phyloP scores from a whole-genome alignment of 352 stramenopile genomes.

The Pythium rhizo-oryzae region DNA sequence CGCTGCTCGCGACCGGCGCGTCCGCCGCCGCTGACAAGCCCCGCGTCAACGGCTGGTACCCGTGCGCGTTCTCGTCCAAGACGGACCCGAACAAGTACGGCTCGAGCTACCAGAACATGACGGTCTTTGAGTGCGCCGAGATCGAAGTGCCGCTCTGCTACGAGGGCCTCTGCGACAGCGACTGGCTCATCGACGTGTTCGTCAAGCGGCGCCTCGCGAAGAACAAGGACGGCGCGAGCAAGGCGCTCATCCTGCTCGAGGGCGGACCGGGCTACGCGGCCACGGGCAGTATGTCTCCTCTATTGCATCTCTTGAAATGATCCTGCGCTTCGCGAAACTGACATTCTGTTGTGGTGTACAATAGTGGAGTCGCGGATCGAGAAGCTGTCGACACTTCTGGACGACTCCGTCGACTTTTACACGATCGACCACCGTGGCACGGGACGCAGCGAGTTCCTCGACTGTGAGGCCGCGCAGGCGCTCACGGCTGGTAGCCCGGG shows the following conservation, averaged over 20 bases:
- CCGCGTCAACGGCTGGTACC: slow-evolving; percentile 63
- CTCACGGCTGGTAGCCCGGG: slow-evolving; percentile 22
- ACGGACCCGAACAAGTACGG: slow-evolving; percentile 6
- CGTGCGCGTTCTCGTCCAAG: slow-evolving; percentile 43
- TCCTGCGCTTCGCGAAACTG: not conserved
- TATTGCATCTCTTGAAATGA: too few species aligned
- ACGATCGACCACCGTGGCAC: slow-evolving; percentile 41
- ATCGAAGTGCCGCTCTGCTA: slow-evolving; percentile 75
- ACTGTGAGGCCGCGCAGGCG: slow-evolving; percentile 32
- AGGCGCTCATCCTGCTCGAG: slow-evolving; percentile 20
- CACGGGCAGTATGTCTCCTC: slow-evolving; percentile 17
- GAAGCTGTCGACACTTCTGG: slow-evolving; percentile 1
- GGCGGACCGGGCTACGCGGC: slow-evolving; percentile 25
- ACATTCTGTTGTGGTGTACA: not conserved
- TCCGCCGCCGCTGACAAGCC: slow-evolving; percentile 20
- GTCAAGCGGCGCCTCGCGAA: slow-evolving; percentile 34
- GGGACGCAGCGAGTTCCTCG: slow-evolving; percentile 31
- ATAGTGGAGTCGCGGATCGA: not conserved
- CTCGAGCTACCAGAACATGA: slow-evolving; percentile 3
- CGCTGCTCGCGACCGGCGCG: not conserved
- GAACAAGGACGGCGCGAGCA: not conserved
- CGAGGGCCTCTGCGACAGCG: slow-evolving; percentile 57
- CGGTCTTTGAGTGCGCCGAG: slow-evolving; percentile 60
- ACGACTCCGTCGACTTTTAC: slow-evolving; percentile 32
- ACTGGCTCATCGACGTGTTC: slow-evolving; percentile 55